phyloP scores from a whole-genome alignment of 805 yeast species.

The Lipomyces anomalus region DNA sequence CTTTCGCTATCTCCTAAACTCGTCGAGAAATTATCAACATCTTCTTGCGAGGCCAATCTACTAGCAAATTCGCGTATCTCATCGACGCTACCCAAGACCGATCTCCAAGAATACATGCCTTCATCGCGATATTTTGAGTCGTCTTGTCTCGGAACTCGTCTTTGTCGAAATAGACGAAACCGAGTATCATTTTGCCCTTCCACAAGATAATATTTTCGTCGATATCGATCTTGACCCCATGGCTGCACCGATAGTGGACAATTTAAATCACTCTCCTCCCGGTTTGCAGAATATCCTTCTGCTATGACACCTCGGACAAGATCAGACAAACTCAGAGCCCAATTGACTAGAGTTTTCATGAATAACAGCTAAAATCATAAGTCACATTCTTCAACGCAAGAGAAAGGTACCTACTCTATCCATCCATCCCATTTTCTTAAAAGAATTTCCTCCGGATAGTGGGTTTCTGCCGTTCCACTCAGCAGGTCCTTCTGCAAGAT shows the following conservation, averaged over 20 bases:
- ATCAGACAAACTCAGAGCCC: conserved; percentile 33
- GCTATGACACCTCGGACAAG: conserved; percentile 22
- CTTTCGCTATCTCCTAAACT: no score
- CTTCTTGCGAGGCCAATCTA: no score
- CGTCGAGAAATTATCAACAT: no score
- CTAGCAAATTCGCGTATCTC: no score
- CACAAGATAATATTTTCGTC: conserved; percentile 25
- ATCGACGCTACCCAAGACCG: no score
- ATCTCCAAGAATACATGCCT: no score
- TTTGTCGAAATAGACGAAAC: conserved; percentile 33
- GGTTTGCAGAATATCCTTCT: conserved; percentile 5
- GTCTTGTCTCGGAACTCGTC: no score
- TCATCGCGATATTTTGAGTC: no score
- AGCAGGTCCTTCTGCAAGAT: conserved; percentile 29
- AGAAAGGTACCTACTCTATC: background rate
- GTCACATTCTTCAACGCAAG: no score
- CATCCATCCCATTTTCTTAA: conserved; percentile 30
- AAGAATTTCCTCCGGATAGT: conserved; percentile 23
- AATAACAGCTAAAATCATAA: conserved; percentile 17
- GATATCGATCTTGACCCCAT: conserved; percentile 25
- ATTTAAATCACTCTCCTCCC: conserved; percentile 14
- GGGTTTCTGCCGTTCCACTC: conserved; percentile 26
- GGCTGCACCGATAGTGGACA: conserved; percentile 18
- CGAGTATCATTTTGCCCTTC: conserved; percentile 32
- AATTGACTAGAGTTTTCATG: conserved; percentile 31